Evolutionary conservation across 331 rosid genomes (phyloP).

Genomic region (Arachis monticola): DNA sequence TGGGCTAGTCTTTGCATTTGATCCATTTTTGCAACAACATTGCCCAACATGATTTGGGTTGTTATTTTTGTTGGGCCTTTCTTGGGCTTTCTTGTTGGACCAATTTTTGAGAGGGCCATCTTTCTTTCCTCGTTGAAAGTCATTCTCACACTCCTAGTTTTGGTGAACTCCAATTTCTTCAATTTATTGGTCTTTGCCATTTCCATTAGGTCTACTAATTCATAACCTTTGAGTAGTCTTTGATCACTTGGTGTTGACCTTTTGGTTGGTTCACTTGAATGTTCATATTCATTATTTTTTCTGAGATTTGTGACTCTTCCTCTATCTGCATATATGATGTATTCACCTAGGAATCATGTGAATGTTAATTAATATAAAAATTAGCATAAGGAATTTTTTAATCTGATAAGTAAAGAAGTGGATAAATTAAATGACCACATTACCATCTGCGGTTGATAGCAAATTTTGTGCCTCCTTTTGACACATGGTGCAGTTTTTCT

Average conservation of each 20-base stretch:
- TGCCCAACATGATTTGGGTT: neutral
- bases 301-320: conserved; percentile 24
- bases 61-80: neutral
- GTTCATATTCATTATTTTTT: neutral
- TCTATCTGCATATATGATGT: neutral
- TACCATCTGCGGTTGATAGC: conserved; percentile 23
- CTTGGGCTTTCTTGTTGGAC: neutral
- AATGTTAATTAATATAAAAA: no score
- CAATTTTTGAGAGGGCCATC: conserved; percentile 1
- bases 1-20: no score
- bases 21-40: neutral
- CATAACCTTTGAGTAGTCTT: conserved; percentile 14
- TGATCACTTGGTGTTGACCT: neutral
- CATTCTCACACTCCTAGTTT: conserved; percentile 30
- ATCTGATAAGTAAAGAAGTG: neutral
- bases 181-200: conserved; percentile 8
- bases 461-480: conserved; percentile 23
- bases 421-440: neutral
- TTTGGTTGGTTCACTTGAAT: neutral
- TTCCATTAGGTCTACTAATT: conserved; percentile 1
- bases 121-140: conserved; percentile 27
- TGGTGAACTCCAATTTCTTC: conserved; percentile 16
- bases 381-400: neutral
- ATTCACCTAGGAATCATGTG: conserved; percentile 5
- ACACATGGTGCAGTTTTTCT: conserved; percentile 11